phyloP scores from a whole-genome alignment of 768 basidiomycete species.

The Trametes gibbosa region DNA sequence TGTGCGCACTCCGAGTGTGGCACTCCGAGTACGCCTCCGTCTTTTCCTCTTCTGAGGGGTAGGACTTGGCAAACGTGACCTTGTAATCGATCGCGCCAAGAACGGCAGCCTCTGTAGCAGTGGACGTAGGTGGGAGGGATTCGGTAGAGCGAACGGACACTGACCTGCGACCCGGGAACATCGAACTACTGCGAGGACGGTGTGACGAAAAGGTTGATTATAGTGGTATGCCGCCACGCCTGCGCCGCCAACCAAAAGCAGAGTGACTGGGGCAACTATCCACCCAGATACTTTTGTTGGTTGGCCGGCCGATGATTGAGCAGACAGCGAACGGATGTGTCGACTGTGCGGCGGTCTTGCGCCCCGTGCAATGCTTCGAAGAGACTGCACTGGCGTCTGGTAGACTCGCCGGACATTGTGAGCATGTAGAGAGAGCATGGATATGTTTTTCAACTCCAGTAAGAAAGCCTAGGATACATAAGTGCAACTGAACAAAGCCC shows the following conservation, averaged over 20 bases:
- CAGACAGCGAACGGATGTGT: not conserved
- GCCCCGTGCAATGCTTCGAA: not conserved
- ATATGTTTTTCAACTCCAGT: no score
- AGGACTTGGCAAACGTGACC: constrained; percentile 53
- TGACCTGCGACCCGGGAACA: constrained; percentile 77
- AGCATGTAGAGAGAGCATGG: no score
- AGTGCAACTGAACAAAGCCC: no score
- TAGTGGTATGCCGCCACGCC: constrained; percentile 58
- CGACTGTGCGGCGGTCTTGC: not conserved
- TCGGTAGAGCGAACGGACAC: constrained; percentile 26
- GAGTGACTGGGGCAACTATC: constrained; percentile 17
- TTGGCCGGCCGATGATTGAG: not conserved
- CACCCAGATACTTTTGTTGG: constrained; percentile 4
- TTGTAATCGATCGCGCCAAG: constrained; percentile 72
- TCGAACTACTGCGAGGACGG: constrained; percentile 67
- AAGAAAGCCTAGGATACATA: no score
- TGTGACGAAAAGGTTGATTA: constrained; percentile 72
- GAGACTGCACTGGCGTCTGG: not conserved
- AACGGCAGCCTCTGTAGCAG: constrained; percentile 55
- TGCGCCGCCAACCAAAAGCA: constrained; percentile 31
- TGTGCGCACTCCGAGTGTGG: constrained; percentile 77
- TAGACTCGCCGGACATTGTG: no score
- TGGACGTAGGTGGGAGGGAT: not conserved
- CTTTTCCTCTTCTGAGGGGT: constrained; percentile 49
- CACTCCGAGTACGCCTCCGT: constrained; percentile 66